Conservation (phyloP, 2,329 filamentous ascomycete species). For the Bipolaris oryzae region DNA sequence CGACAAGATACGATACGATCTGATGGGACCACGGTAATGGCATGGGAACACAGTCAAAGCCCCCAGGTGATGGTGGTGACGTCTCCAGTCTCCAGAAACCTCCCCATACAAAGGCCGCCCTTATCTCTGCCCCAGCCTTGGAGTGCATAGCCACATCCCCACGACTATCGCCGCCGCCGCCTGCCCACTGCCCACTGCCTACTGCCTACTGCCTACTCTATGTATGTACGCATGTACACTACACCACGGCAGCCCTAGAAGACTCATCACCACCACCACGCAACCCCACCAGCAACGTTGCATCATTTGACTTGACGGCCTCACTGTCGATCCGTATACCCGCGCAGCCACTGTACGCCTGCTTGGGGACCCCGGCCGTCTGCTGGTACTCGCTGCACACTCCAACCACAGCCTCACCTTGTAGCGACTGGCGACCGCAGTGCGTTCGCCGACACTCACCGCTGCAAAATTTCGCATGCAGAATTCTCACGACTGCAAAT, state of each 20-base stretch:
- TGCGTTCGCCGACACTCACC: constrained; percentile 31
- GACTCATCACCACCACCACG: background rate
- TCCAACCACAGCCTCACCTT: constrained; percentile 25
- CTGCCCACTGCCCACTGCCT: too few relatives aligned
- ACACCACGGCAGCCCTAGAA: background rate
- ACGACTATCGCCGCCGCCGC: background rate
- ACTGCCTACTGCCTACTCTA: too few relatives aligned
- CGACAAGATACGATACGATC: too few relatives aligned
- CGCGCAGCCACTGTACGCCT: constrained; percentile 1
- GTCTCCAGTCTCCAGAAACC: constrained; percentile 8
- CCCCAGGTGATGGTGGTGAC: constrained; percentile 19
- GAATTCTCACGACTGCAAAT: constrained; percentile 24
- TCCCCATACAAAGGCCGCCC: constrained; percentile 15
- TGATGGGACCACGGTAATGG: too few relatives aligned
- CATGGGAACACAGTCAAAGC: constrained; percentile 10
- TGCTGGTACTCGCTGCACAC: constrained; percentile 18
- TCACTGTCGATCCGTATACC: constrained; percentile 16
- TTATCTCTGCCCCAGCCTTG: constrained; percentile 13
- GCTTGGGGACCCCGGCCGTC: constrained; percentile 18
- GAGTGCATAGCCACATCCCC: constrained; percentile 13
- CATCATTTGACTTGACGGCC: constrained; percentile 21
- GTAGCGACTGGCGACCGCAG: constrained; percentile 20
- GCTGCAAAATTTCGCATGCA: constrained; percentile 30
- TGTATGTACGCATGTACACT: background rate
- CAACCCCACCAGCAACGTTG: constrained; percentile 15